Evolutionary conservation across 2,329 filamentous ascomycete species (phyloP), one percentile per base, ranked within the genome.

Genomic region (Pseudogymnoascus sp.): DNA sequence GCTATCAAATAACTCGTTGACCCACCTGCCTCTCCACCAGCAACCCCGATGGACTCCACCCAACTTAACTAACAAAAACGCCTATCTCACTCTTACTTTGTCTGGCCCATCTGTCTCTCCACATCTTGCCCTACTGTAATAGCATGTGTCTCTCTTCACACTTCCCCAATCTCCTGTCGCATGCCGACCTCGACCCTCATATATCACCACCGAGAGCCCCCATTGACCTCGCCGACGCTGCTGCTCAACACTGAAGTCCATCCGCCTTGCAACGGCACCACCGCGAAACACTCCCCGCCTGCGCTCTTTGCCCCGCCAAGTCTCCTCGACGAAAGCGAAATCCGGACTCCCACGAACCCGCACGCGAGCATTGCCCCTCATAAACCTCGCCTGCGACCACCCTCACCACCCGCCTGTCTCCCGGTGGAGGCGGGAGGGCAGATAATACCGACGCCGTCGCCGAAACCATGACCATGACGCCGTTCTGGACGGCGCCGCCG

Each of bases 361-460:
- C 47, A 57, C 47, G 26, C 47, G 47, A 57, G 47, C 47, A 57
- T 33, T 33, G 26, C n/a, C 9, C 47, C 8, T 9, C 47, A 57
- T 57, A 57, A 57, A 31, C 26, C n/a, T 11, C 26, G n/a, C 47
- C 47, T 57, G 47, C 47, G 47, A 33, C 64, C 67, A 61, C 59
- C 17, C 17, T 44, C 33, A 44, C 59, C 35, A 38, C 81, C 79
- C 82, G 81, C 82, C 83, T 82, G 82, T 79, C 78, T 78, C 81
- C 83, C 80, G 74, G 67, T 76, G 80, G 82, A 83, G 82, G 82
- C 80, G 79, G 82, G 79, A 82, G 82, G 75, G 82, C 82, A 57
- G 19, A 33, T 31, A 57, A 19, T 6, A 57, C 47, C 26, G 23
- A 17, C 47, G 81, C 78, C 81, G 80, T 68, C 62, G 67, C 47